A percentile compares a stretch with the other conserved stretches of the same genome.
phyloP scores from a whole-genome alignment of 768 basidiomycete genomes.

The Amanita subjunquillea region DNA sequence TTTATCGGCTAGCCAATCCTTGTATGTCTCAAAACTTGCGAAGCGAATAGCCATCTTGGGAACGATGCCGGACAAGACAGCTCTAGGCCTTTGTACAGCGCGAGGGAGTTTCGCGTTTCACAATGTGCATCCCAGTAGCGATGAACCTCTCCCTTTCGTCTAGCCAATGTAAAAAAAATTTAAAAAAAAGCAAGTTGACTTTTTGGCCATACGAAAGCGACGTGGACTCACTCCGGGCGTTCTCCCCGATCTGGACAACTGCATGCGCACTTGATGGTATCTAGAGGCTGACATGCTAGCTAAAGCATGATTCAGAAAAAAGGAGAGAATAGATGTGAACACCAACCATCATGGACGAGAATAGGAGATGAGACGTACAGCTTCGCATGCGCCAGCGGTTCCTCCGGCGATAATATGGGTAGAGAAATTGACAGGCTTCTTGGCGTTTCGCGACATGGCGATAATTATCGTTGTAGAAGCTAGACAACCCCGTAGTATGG shows the following conservation, averaged over 20 bases:
- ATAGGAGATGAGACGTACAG: constrained; percentile 37
- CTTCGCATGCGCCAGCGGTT: constrained; percentile 88
- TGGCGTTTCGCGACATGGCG: constrained; percentile 42
- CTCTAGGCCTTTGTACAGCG: constrained; percentile 95
- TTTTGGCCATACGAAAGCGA: constrained; percentile 1
- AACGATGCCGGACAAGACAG: constrained; percentile 92
- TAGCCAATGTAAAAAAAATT: constrained; percentile 16
- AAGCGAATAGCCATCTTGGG: constrained; percentile 99
- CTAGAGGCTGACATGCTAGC: constrained; percentile 85
- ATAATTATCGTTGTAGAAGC: neutral
- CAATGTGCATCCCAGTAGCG: constrained; percentile 83
- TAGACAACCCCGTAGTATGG: too few species aligned
- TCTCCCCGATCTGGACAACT: constrained; percentile 76
- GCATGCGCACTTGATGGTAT: constrained; percentile 99
- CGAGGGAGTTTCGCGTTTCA: constrained; percentile 89
- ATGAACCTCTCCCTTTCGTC: constrained; percentile 89
- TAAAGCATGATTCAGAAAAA: constrained; percentile 15
- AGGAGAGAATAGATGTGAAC: neutral
- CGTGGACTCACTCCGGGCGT: constrained; percentile 65
- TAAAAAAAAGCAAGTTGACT: too few species aligned
- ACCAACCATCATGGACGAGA: neutral
- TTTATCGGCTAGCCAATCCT: constrained; percentile 66
- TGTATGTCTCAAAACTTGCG: constrained; percentile 95
- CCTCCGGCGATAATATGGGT: constrained; percentile 94
- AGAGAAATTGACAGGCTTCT: constrained; percentile 75